Percentiles rank a stretch among this genome's conserved stretches.
Evolutionary conservation across 1,284 basidiomycete genomes (phyloP).

Genomic region (Pholiota adiposa): DNA sequence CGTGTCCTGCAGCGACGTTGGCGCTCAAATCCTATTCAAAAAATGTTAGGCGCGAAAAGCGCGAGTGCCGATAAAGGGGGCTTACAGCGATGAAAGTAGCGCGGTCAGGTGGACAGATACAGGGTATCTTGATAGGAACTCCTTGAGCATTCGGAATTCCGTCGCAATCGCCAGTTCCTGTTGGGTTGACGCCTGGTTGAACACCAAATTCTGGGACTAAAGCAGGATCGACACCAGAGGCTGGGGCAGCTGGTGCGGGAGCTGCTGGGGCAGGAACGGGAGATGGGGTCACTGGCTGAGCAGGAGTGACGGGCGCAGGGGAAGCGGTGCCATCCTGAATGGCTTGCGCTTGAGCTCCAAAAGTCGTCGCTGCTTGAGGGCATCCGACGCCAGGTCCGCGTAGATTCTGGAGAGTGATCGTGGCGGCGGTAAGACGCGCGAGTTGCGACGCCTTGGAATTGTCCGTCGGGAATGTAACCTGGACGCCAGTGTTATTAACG

Average conservation of each 20-base stretch:
- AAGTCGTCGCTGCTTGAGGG: slow-evolving; percentile 54
- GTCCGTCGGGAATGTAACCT: slow-evolving; percentile 62
- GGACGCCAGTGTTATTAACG: slow-evolving; percentile 60
- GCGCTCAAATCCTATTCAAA: slow-evolving; percentile 48
- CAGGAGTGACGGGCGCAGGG: slow-evolving; percentile 7
- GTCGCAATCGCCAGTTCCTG: slow-evolving; percentile 59
- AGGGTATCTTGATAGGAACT: slow-evolving; percentile 58
- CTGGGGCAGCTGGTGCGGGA: slow-evolving; percentile 19
- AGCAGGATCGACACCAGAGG: slow-evolving; percentile 41
- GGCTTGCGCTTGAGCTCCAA: slow-evolving; percentile 30
- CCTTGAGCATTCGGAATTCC: slow-evolving; percentile 55
- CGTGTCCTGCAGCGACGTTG: slow-evolving; percentile 63
- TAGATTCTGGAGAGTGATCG: slow-evolving; percentile 58
- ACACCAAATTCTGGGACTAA: slow-evolving; percentile 59
- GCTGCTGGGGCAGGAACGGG: slow-evolving; percentile 19
- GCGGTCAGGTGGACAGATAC: slow-evolving; percentile 62
- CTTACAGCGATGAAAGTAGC: slow-evolving; percentile 53
- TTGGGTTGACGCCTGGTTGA: slow-evolving; percentile 52
- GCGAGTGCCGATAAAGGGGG: neutral
- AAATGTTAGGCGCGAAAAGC: neutral
- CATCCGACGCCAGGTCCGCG: slow-evolving; percentile 58
- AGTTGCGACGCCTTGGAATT: slow-evolving; percentile 53
- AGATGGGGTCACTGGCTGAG: slow-evolving; percentile 21
- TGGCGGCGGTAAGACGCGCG: slow-evolving; percentile 53
- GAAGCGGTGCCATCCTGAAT: slow-evolving; percentile 15